A percentile compares a stretch with the other conserved stretches of the same genome.
These are phyloP conservation scores for Aspergillus saccharolyticus DNA, from an alignment of 495 filamentous ascomycete species.

Conservation along the genomic window DNA sequence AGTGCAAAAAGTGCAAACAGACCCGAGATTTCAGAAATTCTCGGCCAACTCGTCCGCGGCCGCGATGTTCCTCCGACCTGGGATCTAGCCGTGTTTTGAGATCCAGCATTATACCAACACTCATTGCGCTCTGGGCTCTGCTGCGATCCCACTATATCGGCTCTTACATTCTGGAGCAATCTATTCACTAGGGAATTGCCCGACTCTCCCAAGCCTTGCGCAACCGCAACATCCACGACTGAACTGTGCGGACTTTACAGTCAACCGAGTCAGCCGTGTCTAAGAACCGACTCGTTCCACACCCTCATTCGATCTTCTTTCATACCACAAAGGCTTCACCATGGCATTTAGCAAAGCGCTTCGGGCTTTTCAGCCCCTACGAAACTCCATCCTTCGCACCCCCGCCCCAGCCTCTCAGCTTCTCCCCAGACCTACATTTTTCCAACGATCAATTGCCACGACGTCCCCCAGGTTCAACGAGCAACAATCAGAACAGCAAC, in stretches of 20 bases:
- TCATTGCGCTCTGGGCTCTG: not conserved
- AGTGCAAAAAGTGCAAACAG: conserved; percentile 41
- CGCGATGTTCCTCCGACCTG: conserved; percentile 5
- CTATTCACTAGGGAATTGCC: not conserved
- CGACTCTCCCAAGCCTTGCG: not conserved
- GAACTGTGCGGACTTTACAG: not conserved
- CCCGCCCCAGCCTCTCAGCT: conserved; percentile 22
- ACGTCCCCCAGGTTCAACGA: conserved; percentile 11
- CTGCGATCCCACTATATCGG: not conserved
- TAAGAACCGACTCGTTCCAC: not conserved
- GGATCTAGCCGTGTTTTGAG: not conserved
- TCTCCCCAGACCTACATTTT: conserved; percentile 16
- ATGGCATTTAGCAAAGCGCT: conserved; percentile 36
- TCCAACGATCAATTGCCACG: conserved; percentile 18
- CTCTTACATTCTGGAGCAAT: not conserved
- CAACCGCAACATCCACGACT: not conserved
- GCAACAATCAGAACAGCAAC: conserved; percentile 14
- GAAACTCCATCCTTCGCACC: conserved; percentile 27
- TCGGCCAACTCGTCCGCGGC: conserved; percentile 15
- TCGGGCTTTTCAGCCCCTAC: conserved; percentile 35
- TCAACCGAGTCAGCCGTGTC: not conserved
- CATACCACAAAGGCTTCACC: conserved; percentile 5
- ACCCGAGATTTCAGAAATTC: conserved; percentile 30
- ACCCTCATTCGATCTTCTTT: not conserved
- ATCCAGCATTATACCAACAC: not conserved